phyloP scores from a whole-genome alignment of 2,329 filamentous ascomycete species.

The Verruconis gallopava region DNA sequence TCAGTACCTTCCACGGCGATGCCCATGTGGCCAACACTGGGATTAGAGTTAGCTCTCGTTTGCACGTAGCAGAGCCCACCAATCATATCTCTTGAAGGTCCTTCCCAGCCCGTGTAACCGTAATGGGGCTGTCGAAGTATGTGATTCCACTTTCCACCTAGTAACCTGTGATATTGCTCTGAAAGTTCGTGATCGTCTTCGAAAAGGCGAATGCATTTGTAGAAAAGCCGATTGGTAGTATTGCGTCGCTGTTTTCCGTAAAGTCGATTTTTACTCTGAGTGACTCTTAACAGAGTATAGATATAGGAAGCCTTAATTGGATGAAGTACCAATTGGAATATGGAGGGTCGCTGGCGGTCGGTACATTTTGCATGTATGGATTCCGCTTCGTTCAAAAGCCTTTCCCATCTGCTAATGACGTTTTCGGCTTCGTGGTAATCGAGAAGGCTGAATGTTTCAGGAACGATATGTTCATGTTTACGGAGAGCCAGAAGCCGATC shows the following conservation, averaged over 20 bases:
- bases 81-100: not conserved
- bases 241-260: slow-evolving; percentile 18
- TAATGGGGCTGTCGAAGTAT: slow-evolving; percentile 28
- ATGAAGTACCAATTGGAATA: slow-evolving; percentile 10
- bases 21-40: slow-evolving; percentile 52
- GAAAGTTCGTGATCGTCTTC: slow-evolving; percentile 16
- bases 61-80: slow-evolving; percentile 42
- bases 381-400: not conserved
- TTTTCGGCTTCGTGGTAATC: slow-evolving; percentile 11
- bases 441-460: slow-evolving; percentile 4
- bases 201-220: slow-evolving; percentile 15
- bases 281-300: slow-evolving; percentile 22
- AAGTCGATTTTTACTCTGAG: slow-evolving; percentile 15
- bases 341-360: slow-evolving; percentile 1
- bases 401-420: slow-evolving; percentile 8
- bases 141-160: slow-evolving; percentile 26
- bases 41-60: slow-evolving; percentile 57
- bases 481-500: slow-evolving; percentile 38
- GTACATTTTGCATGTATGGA: slow-evolving; percentile 3
- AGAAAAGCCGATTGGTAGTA: slow-evolving; percentile 16
- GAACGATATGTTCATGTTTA: slow-evolving; percentile 43
- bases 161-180: slow-evolving; percentile 16
- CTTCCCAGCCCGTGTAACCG: slow-evolving; percentile 27
- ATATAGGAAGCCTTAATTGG: slow-evolving; percentile 8
- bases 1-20: slow-evolving; percentile 53